Evolutionary conservation across 306 rosid species (phyloP).

Genomic region (Acmispon strigosus): DNA sequence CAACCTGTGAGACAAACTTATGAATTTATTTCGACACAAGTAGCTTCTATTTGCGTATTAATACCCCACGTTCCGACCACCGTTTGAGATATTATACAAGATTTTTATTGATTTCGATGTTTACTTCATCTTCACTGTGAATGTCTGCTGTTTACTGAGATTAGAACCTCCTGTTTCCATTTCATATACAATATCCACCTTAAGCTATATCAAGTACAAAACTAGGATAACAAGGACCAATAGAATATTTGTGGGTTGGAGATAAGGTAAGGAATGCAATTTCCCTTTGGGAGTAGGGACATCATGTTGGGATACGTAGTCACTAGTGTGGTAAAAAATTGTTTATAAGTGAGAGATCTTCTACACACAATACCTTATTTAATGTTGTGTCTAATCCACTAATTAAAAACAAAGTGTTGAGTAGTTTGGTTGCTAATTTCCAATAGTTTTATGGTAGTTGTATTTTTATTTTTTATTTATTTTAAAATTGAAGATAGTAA

Average conservation of each 20-base stretch:
- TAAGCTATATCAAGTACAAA: neutral
- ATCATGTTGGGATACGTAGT: too few species aligned
- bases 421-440: too few species aligned
- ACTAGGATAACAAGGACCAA: neutral
- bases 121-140: neutral
- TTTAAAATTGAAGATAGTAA: too few species aligned
- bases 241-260: conserved; percentile 16
- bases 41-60: too few species aligned
- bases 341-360: too few species aligned
- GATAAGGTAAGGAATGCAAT: neutral
- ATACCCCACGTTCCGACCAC: neutral
- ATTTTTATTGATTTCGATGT: neutral
- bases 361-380: too few species aligned
- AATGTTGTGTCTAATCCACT: too few species aligned
- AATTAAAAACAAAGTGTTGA: too few species aligned
- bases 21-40: neutral
- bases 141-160: neutral
- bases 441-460: too few species aligned
- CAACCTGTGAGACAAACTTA: conserved; percentile 16
- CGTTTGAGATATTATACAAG: neutral
- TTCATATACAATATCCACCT: neutral
- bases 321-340: too few species aligned
- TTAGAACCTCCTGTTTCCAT: neutral
- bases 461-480: too few species aligned
- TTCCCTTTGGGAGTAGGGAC: neutral